phyloP scores from a whole-genome alignment of 805 yeast genomes.

The Kuraishia cidri region DNA sequence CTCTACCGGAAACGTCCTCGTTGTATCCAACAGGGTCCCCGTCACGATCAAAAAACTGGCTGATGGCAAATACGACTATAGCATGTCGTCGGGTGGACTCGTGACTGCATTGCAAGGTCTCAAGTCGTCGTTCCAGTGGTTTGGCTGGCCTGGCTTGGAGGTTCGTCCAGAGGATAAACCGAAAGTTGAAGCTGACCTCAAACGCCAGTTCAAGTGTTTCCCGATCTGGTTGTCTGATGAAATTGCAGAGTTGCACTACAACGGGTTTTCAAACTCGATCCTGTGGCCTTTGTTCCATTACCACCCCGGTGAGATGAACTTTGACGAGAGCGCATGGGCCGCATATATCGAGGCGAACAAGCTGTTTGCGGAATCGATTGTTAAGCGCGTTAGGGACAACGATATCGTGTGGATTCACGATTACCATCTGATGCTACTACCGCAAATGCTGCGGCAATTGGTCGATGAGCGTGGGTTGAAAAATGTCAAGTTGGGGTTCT shows the following conservation, averaged over 20 bases:
- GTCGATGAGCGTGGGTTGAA: constrained; percentile 34
- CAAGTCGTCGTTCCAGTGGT: constrained; percentile 89
- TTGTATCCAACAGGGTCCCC: constrained; percentile 91
- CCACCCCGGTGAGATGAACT: constrained; percentile 98
- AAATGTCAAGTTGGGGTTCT: constrained; percentile 80
- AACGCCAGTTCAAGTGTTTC: constrained; percentile 74
- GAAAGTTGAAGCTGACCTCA: constrained; percentile 60
- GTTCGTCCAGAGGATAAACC: constrained; percentile 70
- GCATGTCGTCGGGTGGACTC: constrained; percentile 95
- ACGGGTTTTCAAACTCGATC: constrained; percentile 91
- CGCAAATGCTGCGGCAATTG: constrained; percentile 71
- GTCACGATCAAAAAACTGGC: constrained; percentile 72
- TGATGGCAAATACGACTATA: constrained; percentile 63
- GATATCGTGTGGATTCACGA: constrained; percentile 98
- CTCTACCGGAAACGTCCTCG: constrained; percentile 61
- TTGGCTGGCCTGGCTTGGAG: constrained; percentile 96
- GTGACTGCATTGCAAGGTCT: constrained; percentile 94
- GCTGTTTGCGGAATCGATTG: constrained; percentile 68
- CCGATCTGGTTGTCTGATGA: constrained; percentile 86
- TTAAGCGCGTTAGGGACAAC: constrained; percentile 61
- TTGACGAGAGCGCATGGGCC: constrained; percentile 96
- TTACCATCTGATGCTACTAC: constrained; percentile 92
- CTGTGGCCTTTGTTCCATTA: constrained; percentile 98
- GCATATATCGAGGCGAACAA: constrained; percentile 93
- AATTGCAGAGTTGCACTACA: constrained; percentile 91